Base-by-base conservation (phyloP, 1,284 basidiomycete species). In the Sporisorium graminicola region DNA sequence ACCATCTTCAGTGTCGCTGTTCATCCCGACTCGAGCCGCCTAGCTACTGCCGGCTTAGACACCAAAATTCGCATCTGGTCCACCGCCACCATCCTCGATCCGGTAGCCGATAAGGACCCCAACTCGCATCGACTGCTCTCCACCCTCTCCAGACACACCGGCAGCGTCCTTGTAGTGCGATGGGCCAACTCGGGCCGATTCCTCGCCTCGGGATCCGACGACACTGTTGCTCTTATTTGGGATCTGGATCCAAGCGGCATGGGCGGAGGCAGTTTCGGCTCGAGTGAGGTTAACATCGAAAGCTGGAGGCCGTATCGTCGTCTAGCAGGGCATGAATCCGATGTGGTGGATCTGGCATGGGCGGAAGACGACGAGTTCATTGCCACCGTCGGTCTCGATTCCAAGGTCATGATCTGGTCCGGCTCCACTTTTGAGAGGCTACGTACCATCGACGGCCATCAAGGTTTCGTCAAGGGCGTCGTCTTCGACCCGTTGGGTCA, bases 401-500 rank as follows among this genome's bases (percentile, higher is more conserved):
- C 93, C 6, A 90, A 91, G 61, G 92, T 98, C 26, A 89, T 95
- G 66, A 91, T 99, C 35, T 99, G 95, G 95, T 78, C 77, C 26
- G 83, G 82, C 47, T 40, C 69, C 65, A 75, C 58, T 18, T 85
- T 85, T 42, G 83, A 84, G n/a, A 47, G 74, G 16, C 85, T 98
- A 52, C 88, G 90, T 51, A 93, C 92, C 82, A 90, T 99, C 35
- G 92, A 94, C 65, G 90, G 91, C 59, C 97, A 99, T 85, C 91
- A 94, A 81, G 95, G 95, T 6, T 98, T 98, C 85, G 95, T 99
- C 78, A 99, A 99, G 86, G 97, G 97, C 59, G 94, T 99, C 54
- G 95, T 94, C 80, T 99, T 95, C 91, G 97, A 99, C 86, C 96
- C 97, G 1, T 93, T 96, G 5, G 96, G 96, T 51, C 93, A 98